Base-by-base conservation (phyloP, 2,329 filamentous ascomycete genomes). In the Paecilomyces sp. region DNA sequence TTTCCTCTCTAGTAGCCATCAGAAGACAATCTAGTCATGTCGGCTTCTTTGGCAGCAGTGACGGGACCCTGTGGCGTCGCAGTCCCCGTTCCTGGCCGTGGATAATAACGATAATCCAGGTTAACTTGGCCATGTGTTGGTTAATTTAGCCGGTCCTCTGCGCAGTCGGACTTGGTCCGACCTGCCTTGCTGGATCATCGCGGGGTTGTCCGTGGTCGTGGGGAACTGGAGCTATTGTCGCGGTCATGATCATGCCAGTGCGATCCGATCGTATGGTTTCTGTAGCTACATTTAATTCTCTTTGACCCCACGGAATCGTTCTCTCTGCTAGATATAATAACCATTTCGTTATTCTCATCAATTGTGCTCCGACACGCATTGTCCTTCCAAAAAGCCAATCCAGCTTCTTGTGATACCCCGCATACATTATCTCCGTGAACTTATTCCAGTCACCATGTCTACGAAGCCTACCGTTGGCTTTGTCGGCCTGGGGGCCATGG, bases 401-500 rank as follows among this genome's bases (percentile, higher is more conserved):
- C 9, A 18, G n/a, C 15, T 18, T 18, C 18, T 15, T 15, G 3
- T 47, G 15, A 47, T 47, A 47, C 41, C 41, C 41, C 41, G 41
- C 41, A 47, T 47, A 47, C 41, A 3, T 15, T 8, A 47, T 6
- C 36, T 18, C 7, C 15, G 1, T 41, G 13, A 15, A 18, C 15
- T 18, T 3, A 15, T 47, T 18, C 25, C 2, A 47, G 3, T 57
- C 33, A 73, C 64, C 24, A 76, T 77, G 65, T 75, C 75, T 34
- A 11, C 41, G 18, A 82, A 80, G 68, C 79, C 80, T 28, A 68
- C 74, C 57, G 77, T 89, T 58, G 83, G 85, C 64, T 90, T 91
- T 74, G 86, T 89, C 63, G 89, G 89, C 78, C 86, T 92, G 2
- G 89, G 89, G 59, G 88, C 88, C 74, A 91, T 91, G 89, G 89